Evolutionary conservation across 805 yeast species (phyloP), one percentile per base, ranked within the genome.

Genomic region (Myxozyma mucilagina): DNA sequence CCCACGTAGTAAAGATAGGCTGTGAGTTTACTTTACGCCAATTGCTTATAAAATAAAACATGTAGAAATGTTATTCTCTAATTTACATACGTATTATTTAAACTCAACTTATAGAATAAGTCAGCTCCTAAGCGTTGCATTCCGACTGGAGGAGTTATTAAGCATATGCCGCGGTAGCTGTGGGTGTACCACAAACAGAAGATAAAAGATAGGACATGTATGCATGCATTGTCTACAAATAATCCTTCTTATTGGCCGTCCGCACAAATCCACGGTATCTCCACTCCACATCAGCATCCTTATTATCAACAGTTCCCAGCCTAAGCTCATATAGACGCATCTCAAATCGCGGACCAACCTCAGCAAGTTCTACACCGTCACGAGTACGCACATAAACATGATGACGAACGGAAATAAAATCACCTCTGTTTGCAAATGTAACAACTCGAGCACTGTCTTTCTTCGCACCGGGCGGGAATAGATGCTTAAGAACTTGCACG

Each of bases 211-310:
- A n/a, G n/a, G n/a, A n/a, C 29, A 24, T 24, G 29, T 24, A 24
- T 24, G 29, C 29, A 24, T 24, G 29, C 4, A 24, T 24, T 24
- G 29, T 24, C 35, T 56, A 82, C 67, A 93, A 77, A 73, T 93
- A 91, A 73, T 92, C 94, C 79, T 94, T 93, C 76, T 97, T 86
- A 74, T 87, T 91, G 18, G 97, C 98, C 32, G 99, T 94, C 73
- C 99, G 84, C 50, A 91, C 90, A 69, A 92, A 94, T 69, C 97
- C 85, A 74, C 96, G 84, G 69, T 89, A 79, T 78, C 89, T 89
- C 98, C 98, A 94, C 74, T 94, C 99, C n/a, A 90, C 84, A 71
- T 94, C 99, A 10, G 97, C 97, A 74, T 94, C 97, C 76, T 89
- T 89, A 73, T 93, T 91, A 68, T 94, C 99, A 65, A 93, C 75